Evolutionary conservation across 2,329 filamentous ascomycete species (phyloP), one percentile per base, ranked within the genome.

Genomic region (Diatrype stigma): DNA sequence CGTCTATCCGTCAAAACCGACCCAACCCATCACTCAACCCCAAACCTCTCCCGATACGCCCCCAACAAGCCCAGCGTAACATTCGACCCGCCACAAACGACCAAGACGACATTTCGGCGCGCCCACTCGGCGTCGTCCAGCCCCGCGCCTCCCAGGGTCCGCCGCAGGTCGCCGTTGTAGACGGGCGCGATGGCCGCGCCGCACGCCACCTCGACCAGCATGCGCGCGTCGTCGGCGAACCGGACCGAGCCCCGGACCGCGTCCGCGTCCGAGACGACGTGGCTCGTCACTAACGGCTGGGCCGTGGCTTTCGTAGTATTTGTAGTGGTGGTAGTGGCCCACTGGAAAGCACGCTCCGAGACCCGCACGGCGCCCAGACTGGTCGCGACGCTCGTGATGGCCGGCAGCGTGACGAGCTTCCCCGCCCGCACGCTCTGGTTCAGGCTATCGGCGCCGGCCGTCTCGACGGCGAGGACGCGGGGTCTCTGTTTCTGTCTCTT

Each of bases 141-240:
- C 0, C 68, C 73, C 45, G 69, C 61, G 0, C 86, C n/a, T n/a
- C n/a, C 81, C 0, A 91, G 71, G 10, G 82, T 71, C 59, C 77
- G 74, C 62, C 84, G 78, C 62, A 95, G 64, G 38, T 79, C 69
- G 0, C 80, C 83, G 38, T 80, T 81, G 61, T 90, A 90, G 52
- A 77, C 84, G 3, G 82, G 67, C 1, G 86, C 89, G 12, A 96
- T 70, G 48, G 86, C 87, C 6, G 93, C 90, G 1, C 92, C 91
- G 66, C 93, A 96, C 0, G 91, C 85, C 34, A 87, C 75, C 73
- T 97, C 93, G 3, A 96, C 89, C 51, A 96, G 74, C 51, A 93
- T 72, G 23, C 87, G 75, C 60, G 92, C 89, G 54, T 96, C 90
- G 57, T 96, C 88, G 10, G 89, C 86, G 55, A 96, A 85, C 22